phyloP scores from a whole-genome alignment of 2,329 filamentous ascomycete genomes.

The Rutstroemia sp. region DNA sequence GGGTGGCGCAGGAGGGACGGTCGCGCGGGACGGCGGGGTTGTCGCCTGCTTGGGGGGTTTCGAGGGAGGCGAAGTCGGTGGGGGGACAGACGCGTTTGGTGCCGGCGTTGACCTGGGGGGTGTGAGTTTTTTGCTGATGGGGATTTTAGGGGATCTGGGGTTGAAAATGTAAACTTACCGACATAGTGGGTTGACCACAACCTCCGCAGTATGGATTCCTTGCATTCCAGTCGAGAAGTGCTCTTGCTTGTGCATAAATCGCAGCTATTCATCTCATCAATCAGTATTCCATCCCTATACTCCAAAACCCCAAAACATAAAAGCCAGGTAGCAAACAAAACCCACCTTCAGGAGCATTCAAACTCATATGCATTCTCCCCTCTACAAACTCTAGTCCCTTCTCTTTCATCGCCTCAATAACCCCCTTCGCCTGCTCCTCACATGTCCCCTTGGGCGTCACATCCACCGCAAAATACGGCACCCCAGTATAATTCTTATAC shows the following conservation, averaged over 20 bases:
- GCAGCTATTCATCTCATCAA: slow-evolving; percentile 50
- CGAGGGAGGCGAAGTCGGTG: slow-evolving; percentile 46
- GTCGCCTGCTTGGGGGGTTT: slow-evolving; percentile 33
- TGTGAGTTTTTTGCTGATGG: neutral
- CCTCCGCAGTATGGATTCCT: slow-evolving; percentile 88
- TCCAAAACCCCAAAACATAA: neutral
- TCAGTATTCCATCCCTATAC: neutral
- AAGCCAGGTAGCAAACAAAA: neutral
- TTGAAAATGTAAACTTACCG: slow-evolving; percentile 34
- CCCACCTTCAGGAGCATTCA: slow-evolving; percentile 42
- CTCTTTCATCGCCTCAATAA: slow-evolving; percentile 53
- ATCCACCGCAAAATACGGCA: slow-evolving; percentile 85
- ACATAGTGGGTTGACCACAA: slow-evolving; percentile 77
- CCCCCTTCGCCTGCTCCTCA: slow-evolving; percentile 52
- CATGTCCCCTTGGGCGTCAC: slow-evolving; percentile 64
- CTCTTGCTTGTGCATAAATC: slow-evolving; percentile 82
- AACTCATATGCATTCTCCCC: slow-evolving; percentile 48
- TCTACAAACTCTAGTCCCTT: slow-evolving; percentile 59
- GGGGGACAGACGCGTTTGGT: slow-evolving; percentile 76
- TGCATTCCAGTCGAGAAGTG: slow-evolving; percentile 87
- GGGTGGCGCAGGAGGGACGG: slow-evolving; percentile 69
- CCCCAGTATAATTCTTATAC: slow-evolving; percentile 62
- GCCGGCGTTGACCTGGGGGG: slow-evolving; percentile 49
- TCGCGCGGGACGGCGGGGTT: slow-evolving; percentile 36
- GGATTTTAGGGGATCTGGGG: neutral